Evolutionary conservation across 2,329 filamentous ascomycete species (phyloP).

Genomic region (Apiospora sp.): DNA sequence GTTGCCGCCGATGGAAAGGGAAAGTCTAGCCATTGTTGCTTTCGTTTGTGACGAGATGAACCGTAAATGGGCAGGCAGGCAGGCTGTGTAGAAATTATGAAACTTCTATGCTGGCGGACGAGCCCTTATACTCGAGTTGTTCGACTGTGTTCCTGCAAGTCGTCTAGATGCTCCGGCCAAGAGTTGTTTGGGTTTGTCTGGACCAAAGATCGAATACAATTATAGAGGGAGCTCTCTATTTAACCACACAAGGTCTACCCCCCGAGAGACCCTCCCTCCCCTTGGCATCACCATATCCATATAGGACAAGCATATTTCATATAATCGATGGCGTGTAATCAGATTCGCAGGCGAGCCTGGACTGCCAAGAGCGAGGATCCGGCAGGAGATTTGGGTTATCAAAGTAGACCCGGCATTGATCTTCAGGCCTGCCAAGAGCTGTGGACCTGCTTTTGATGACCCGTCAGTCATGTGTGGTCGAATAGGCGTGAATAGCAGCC

Average conservation of each 20-base stretch:
- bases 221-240: not conserved
- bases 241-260: not conserved
- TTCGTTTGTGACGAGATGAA: not conserved
- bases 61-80: no score
- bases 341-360: not conserved
- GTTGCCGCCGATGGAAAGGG: not conserved
- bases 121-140: not conserved
- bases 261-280: no score
- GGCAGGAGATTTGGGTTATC: not conserved
- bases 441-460: not conserved
- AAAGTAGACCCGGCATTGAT: not conserved
- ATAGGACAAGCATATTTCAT: not conserved
- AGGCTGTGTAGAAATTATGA: not conserved
- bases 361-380: not conserved
- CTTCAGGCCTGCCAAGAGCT: not conserved
- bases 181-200: not conserved
- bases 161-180: not conserved
- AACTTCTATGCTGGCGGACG: not conserved
- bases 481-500: not conserved
- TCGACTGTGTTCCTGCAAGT: not conserved
- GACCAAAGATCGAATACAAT: not conserved
- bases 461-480: not conserved
- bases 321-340: not conserved
- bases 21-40: not conserved
- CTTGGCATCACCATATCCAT: not conserved